Conservation (phyloP, 1,139 yeast species). For the Kazachstania sp. region DNA sequence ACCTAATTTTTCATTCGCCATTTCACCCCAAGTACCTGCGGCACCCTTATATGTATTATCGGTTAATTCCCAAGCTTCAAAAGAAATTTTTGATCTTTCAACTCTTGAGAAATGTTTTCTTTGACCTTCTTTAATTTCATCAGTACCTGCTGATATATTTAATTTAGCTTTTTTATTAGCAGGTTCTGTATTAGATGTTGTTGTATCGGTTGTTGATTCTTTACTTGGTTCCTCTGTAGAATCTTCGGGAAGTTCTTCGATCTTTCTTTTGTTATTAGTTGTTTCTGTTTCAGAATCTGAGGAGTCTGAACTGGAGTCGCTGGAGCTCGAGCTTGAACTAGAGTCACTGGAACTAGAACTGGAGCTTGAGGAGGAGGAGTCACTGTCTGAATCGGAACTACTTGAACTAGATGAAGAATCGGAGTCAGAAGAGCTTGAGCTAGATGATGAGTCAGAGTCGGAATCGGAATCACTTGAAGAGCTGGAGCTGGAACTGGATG, state of each 20-base stretch:
- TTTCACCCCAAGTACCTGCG: constrained; percentile 98
- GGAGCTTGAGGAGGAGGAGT: constrained; percentile 15
- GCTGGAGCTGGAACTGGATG: constrained; percentile 16
- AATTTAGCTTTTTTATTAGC: constrained; percentile 16
- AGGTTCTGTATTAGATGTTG: constrained; percentile 4
- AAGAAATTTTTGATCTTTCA: constrained; percentile 64
- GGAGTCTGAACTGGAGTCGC: constrained; percentile 3
- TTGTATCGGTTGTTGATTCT: not conserved
- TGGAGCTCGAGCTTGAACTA: constrained; percentile 5
- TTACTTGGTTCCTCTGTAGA: constrained; percentile 9
- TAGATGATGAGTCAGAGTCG: too few species aligned
- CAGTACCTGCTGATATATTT: constrained; percentile 41
- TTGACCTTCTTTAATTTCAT: constrained; percentile 52
- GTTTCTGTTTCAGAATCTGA: constrained; percentile 4
- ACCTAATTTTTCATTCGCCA: constrained; percentile 76
- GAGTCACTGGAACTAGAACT: constrained; percentile 9
- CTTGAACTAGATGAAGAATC: constrained; percentile 12
- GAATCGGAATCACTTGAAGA: constrained; percentile 12
- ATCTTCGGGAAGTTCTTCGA: constrained; percentile 14
- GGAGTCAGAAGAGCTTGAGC: constrained; percentile 12
- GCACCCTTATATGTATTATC: constrained; percentile 96
- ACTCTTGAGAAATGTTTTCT: constrained; percentile 91
- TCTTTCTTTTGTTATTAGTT: constrained; percentile 10
- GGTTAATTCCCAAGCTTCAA: constrained; percentile 56
- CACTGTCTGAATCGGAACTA: constrained; percentile 9